Evolutionary conservation across 163 green algal genomes (phyloP), one percentile per base, ranked within the genome.

Genomic region (Prototheca stagnorum): DNA sequence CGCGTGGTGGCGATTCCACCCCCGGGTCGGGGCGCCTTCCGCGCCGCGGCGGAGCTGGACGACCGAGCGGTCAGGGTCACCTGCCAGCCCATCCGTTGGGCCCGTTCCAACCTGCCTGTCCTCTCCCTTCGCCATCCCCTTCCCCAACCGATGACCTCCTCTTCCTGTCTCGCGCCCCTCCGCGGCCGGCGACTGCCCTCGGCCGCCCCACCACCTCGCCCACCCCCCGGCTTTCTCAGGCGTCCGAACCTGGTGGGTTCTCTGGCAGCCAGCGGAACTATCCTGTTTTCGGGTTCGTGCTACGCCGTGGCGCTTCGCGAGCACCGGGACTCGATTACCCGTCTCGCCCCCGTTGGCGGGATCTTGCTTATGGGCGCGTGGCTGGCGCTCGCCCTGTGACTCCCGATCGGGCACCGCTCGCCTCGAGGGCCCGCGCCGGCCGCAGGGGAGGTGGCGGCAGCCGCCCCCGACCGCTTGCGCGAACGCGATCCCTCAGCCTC

Each of bases 261-360:
- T 7, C 23, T 61, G 3, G 24, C 59, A 1, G 15, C 14, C 11
- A 35, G 46, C 4, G 59, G 59, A 24, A 59, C 60, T 3, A 6
- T 62, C 15, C 31, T 59, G 19, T 67, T 67, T 27, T 54, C 33
- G 11, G 59, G 59, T n/a, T 34, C 22, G 39, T 46, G 17, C 16
- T 17, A 14, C 11, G 14, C 11, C 11, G 14, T 39, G 33, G 33
- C 11, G 14, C 11, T 14, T 39, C 11, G 11, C 11, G 33, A 39
- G 33, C 14, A 11, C 11, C 11, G 33, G 33, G 33, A n/a, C 33
- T n/a, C 11, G 14, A 39, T n/a, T 11, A 14, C 11, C 11, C 11
- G 14, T n/a, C 11, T 39, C 11, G 33, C 11, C 14, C 11, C 33
- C 14, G 33, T 14, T 39, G 11, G 33, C 14, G 33, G 11, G 33